phyloP scores from a whole-genome alignment of 768 basidiomycete genomes.

The Collybiopsis luxurians region DNA sequence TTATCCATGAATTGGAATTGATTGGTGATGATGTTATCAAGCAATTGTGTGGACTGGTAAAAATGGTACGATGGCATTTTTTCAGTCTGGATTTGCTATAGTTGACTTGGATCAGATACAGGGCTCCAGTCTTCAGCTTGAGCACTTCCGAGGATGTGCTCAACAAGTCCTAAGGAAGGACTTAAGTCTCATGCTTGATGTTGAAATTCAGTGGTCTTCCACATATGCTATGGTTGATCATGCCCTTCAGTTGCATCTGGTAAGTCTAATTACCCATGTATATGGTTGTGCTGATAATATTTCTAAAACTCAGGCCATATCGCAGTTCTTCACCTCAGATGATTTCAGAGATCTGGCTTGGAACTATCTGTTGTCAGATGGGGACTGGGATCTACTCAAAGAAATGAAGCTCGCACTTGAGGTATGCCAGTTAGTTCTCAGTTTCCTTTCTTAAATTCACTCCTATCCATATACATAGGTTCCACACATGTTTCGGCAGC shows the following conservation, averaged over 20 bases:
- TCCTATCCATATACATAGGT: conserved; percentile 16
- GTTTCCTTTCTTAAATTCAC: background rate
- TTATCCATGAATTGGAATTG: conserved; percentile 7
- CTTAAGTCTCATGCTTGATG: conserved; percentile 26
- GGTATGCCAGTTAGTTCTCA: conserved; percentile 12
- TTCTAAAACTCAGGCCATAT: conserved; percentile 22
- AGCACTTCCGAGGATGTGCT: conserved; percentile 12
- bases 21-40: conserved; percentile 12
- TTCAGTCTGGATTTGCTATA: background rate
- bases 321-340: conserved; percentile 15
- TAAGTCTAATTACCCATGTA: conserved; percentile 12
- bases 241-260: conserved; percentile 20
- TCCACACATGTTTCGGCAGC: conserved; percentile 30
- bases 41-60: conserved; percentile 9
- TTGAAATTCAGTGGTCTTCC: conserved; percentile 28
- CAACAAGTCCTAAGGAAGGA: conserved; percentile 6
- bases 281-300: conserved; percentile 2
- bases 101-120: conserved; percentile 8
- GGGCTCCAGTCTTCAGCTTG: conserved; percentile 11
- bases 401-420: conserved; percentile 21
- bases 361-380: conserved; percentile 14
- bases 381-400: conserved; percentile 24
- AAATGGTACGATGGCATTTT: conserved; percentile 9
- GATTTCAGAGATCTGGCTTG: conserved; percentile 22
- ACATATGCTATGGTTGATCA: conserved; percentile 26